Evolutionary conservation across 139 green algal species (phyloP), one percentile per base, ranked within the genome.

Genomic region (Pycnococcus provasolii): DNA sequence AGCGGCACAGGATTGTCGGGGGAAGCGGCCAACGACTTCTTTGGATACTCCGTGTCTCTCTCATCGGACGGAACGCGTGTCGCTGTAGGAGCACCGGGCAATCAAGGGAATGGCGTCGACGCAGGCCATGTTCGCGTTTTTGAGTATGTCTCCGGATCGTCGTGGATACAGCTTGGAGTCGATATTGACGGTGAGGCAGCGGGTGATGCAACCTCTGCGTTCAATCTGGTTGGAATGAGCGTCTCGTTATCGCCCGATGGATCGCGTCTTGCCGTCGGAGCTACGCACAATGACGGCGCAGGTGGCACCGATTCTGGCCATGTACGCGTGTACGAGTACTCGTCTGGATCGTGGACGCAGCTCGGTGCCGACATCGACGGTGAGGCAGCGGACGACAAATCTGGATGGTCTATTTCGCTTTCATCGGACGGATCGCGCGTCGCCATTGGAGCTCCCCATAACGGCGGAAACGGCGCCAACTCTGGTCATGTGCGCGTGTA

Each of bases 261-360:
- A 15, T 43, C 53, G 53, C 5, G 5, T 26, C 4, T 60, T 6
- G 53, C 13, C 8, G 13, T 60, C 53, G 53, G 53, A 15, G 53
- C 53, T 26, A 26, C 53, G 7, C 4, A 15, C 41, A 39, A 39
- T 15, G 41, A 60, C 53, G 53, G 8, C 1, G 53, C 39, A 6
- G 53, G 8, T 40, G 58, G 58, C 58, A 46, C 58, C 8, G 11
- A 46, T 40, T 11, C 26, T 4, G 58, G 58, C 58, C 39, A 64
- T 40, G 42, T 64, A 40, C 58, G 58, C 39, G 58, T 64, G 58
- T 64, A 64, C 58, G 4, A 46, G 6, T 46, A 15, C 6, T 37
- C 7, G 4, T 37, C 13, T 39, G 58, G 58, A 4, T 37, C 40
- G 41, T 64, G 58, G 58, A 48, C 58, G 6, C 58, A 50, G 58